Evolutionary conservation across 441 rosid genomes (phyloP).

Genomic region (Bocquillonia castaneifolia): DNA sequence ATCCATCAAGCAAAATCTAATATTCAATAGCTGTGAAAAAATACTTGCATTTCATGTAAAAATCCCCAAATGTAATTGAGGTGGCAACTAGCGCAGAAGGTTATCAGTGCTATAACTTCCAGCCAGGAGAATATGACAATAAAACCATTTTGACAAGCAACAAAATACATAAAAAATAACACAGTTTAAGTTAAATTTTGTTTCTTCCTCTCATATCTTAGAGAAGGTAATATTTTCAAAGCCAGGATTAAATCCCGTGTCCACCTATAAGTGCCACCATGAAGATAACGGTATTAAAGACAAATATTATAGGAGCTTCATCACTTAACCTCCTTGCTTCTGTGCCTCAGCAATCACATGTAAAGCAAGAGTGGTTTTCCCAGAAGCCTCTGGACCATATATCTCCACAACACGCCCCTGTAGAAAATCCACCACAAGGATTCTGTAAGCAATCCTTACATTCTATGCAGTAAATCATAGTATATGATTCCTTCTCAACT

Average conservation of each 20-base stretch:
- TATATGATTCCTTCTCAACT: constrained; percentile 2
- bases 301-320: constrained; percentile 4
- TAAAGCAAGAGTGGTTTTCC: constrained; percentile 90
- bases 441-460: constrained; percentile 23
- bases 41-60: background rate
- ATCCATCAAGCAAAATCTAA: constrained; percentile 7
- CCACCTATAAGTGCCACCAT: background rate
- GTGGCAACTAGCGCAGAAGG: background rate
- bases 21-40: background rate
- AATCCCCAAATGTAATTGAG: background rate
- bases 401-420: constrained; percentile 98
- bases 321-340: constrained; percentile 75
- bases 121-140: background rate
- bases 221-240: background rate
- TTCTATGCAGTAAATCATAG: background rate
- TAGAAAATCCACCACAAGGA: constrained; percentile 20
- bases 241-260: constrained; percentile 1
- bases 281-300: background rate
- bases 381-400: constrained; percentile 98
- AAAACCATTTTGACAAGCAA: background rate
- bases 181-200: background rate
- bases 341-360: constrained; percentile 98
- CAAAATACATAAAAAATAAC: background rate
- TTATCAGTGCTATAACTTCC: background rate
- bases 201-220: background rate